Evolutionary conservation across 805 yeast species (phyloP).

Genomic region (Lipomyces lipofer): DNA sequence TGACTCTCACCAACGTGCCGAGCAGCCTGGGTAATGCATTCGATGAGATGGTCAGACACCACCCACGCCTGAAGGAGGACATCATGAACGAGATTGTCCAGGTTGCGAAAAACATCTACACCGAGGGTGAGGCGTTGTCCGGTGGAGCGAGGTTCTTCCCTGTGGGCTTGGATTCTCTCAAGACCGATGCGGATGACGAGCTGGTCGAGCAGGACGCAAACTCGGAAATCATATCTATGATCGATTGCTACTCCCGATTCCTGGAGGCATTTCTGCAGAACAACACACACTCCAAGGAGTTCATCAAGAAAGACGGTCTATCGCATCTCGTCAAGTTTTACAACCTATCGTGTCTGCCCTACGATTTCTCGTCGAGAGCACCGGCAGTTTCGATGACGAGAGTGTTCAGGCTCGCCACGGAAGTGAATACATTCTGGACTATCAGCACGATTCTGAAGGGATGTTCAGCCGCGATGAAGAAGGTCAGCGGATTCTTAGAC

Average conservation of each 20-base stretch:
- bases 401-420: slow-evolving; percentile 20
- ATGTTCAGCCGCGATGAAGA: slow-evolving; percentile 9
- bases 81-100: slow-evolving; percentile 48
- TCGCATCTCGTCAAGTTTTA: slow-evolving; percentile 31
- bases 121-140: slow-evolving; percentile 6
- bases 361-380: slow-evolving; percentile 36
- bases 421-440: slow-evolving; percentile 9
- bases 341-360: slow-evolving; percentile 35
- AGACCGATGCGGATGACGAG: slow-evolving; percentile 30
- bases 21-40: slow-evolving; percentile 63
- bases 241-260: slow-evolving; percentile 32
- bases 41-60: slow-evolving; percentile 82
- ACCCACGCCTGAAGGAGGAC: slow-evolving; percentile 65
- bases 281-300: slow-evolving; percentile 34
- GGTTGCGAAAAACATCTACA: slow-evolving; percentile 14
- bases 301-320: slow-evolving; percentile 36
- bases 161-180: slow-evolving; percentile 14
- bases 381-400: slow-evolving; percentile 29
- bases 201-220: slow-evolving; percentile 18
- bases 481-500: slow-evolving; percentile 15
- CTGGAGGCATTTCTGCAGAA: slow-evolving; percentile 39
- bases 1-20: slow-evolving; percentile 55
- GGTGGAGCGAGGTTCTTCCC: slow-evolving; percentile 32
- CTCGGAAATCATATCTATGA: slow-evolving; percentile 24
- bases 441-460: slow-evolving; percentile 14